phyloP scores from a whole-genome alignment of 2,329 filamentous ascomycete genomes.

The Metarhizium rileyi region DNA sequence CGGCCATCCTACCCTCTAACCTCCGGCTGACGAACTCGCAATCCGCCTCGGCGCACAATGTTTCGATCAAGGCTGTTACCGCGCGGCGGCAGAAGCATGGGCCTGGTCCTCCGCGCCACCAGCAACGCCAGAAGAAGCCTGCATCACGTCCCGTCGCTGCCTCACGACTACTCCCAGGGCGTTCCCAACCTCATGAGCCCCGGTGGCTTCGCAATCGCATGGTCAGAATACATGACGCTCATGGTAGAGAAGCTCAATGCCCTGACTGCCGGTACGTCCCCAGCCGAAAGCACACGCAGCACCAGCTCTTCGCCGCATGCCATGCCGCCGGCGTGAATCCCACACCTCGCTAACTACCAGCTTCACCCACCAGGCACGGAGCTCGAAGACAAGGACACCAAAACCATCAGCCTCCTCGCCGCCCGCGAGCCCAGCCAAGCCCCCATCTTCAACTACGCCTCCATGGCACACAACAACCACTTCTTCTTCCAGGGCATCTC shows the following conservation, averaged over 20 bases:
- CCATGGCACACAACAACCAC: conserved; percentile 86
- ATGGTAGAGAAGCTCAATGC: conserved; percentile 69
- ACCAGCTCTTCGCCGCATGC: too few species aligned
- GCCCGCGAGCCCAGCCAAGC: conserved; percentile 72
- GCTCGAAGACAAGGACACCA: conserved; percentile 49
- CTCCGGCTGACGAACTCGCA: neutral
- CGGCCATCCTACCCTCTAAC: neutral
- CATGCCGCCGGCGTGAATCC: too few species aligned
- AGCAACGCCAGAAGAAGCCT: conserved; percentile 29
- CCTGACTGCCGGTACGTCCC: conserved; percentile 55
- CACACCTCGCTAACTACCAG: neutral
- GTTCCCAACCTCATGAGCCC: conserved; percentile 63
- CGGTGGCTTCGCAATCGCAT: conserved; percentile 64
- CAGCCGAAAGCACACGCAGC: too few species aligned
- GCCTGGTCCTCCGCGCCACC: conserved; percentile 24
- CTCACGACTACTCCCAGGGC: conserved; percentile 37
- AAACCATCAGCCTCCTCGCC: conserved; percentile 62
- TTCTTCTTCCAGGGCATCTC: conserved; percentile 62
- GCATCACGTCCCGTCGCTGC: conserved; percentile 38
- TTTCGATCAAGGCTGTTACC: conserved; percentile 45
- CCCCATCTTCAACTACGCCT: conserved; percentile 87
- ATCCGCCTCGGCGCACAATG: conserved; percentile 23
- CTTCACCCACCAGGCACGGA: conserved; percentile 43
- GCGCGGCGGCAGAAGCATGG: conserved; percentile 28
- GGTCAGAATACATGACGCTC: conserved; percentile 70